Base-by-base conservation (phyloP, 208 protist species). In the Wallacemonas collosoma region DNA sequence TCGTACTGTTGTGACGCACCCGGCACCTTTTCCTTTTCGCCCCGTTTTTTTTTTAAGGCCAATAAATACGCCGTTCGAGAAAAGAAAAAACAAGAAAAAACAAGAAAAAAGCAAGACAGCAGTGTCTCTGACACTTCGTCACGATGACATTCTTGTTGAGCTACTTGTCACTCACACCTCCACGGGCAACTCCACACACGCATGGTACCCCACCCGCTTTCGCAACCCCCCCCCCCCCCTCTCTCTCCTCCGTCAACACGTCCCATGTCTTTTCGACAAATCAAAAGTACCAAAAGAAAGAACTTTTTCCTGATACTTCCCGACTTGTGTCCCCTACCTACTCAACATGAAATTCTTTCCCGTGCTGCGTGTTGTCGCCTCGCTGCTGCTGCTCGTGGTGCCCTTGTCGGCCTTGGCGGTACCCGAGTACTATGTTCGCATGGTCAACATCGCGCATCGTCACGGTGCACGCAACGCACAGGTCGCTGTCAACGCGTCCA, bases 391-490 rank as follows among this genome's bases (percentile, higher is more conserved):
- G 41, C 15, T 65, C 14, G 9, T 65, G 15, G 60, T n/a, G 41
- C 60, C 60, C 9, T 48, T 65, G 5, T 65, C 60, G 11, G 60
- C 60, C 60, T 35, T 65, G 12, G 60, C 60, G n/a, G 60, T 48
- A 6, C 60, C 60, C 56, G 68, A 65, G 68, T 63, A 82, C 17
- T 72, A 74, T 14, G 71, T 86, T 39, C 62, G 65, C 56, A 75
- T 86, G 73, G 76, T 80, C 48, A 82, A 89, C 69, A 38, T 89
- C 39, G 77, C 69, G 1, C 85, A 89, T 68, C 81, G 81, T 51
- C 85, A 89, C 61, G 85, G 85, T 38, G 70, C 54, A 0, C 79
- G 81, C 56, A 66, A 53, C 4, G 51, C 85, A 0, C 26, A 83
- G 38, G 56, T 79, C 14, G 14, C 40, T 4, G 63, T 73, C 55